A percentile compares a stretch with the other conserved stretches of the same genome.
Conservation (phyloP, 441 rosid genomes). For the Pelargonium myrrhifolium region DNA sequence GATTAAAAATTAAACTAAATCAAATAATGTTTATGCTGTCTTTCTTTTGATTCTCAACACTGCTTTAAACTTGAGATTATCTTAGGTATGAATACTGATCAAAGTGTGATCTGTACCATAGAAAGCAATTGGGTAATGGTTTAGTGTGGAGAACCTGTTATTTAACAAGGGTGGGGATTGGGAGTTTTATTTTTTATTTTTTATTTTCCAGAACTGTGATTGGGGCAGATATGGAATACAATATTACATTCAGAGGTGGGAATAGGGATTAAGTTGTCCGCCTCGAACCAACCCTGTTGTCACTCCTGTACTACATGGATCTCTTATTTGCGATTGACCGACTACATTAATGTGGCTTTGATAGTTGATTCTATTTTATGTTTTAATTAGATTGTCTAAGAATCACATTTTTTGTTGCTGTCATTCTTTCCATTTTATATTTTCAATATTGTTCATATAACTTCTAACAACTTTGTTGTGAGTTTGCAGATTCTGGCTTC, state of each 20-base stretch:
- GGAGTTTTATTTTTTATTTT: neutral
- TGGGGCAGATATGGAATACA: neutral
- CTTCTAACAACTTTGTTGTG: slow-evolving; percentile 22
- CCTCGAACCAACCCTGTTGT: neutral
- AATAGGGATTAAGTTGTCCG: neutral
- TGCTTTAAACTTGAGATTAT: too few relatives aligned
- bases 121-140: too few relatives aligned
- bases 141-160: too few relatives aligned
- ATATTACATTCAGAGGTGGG: neutral
- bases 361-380: neutral
- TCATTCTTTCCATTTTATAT: neutral
- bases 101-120: too few relatives aligned
- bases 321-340: neutral
- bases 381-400: neutral
- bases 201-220: too few relatives aligned
- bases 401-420: neutral
- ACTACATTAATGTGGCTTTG: neutral
- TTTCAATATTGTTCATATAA: neutral
- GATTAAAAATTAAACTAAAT: neutral
- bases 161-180: too few relatives aligned
- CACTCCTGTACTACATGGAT: neutral
- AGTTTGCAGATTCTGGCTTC: slow-evolving; percentile 95
- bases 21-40: too few relatives aligned
- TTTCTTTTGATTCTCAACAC: too few relatives aligned
- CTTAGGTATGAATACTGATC: too few relatives aligned